Evolutionary conservation across 108 stramenopile genomes (phyloP), one percentile per base, ranked within the genome.

Genomic region (Cyclotella choctawhatcheeana): DNA sequence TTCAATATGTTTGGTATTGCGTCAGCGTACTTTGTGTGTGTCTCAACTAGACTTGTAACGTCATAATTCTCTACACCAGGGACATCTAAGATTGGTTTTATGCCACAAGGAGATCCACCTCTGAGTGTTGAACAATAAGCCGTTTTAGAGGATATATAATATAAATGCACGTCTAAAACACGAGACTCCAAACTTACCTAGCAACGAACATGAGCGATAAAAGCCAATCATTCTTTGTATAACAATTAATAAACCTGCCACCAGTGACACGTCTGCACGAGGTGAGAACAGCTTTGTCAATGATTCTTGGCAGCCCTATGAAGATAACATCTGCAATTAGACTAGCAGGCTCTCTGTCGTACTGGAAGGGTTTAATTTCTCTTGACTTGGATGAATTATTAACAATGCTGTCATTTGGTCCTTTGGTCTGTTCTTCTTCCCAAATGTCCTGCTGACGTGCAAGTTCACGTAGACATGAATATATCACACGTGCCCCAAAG

Each of bases 401-500:
- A 60, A 60, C 6, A 55, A 20, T 13, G 22, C 16, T 29, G 2
- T 52, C 43, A 44, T 22, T 18, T 8, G 37, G n/a, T 54, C 21
- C 66, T 67, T 67, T 37, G 29, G 48, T 32, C 12, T 73, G 77
- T 12, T 62, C 51, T 12, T 86, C 64, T 62, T 91, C 88, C 86
- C 90, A 87, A 21, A 77, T 82, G 13, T 73, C 78, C 69, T 89
- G 86, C 47, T 88, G 84, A 22, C 73, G 62, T 6, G 88, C 89
- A 44, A 97, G 64, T 44, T 92, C 90, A 45, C 82, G 61, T 27
- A 97, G 74, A 64, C 95, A 95, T 8, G 89, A 71, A 52, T 87
- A 92, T 40, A 98, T 86, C 18, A 97, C 86, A 48, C 96, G 84
- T 5, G 92, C 96, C 8, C 97, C 97, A 58, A 98, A 93, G 2